A percentile compares a stretch with the other conserved stretches of the same genome.
Evolutionary conservation across 768 basidiomycete genomes (phyloP).

Genomic region (Mycena haematopus): DNA sequence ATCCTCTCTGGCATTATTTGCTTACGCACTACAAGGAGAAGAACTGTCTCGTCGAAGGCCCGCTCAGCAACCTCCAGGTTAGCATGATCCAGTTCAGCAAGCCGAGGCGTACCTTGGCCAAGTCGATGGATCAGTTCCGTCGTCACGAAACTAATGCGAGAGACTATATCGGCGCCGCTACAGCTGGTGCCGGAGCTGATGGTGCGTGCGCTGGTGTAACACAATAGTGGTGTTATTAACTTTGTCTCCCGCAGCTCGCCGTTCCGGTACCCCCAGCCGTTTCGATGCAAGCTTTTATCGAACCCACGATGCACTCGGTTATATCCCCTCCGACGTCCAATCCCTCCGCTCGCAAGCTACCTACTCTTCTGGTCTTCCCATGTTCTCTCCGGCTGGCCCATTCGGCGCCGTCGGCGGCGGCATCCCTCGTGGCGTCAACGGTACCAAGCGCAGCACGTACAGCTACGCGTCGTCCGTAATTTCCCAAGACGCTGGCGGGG

Average conservation of each 20-base stretch:
- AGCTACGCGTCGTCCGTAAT: slow-evolving; percentile 92
- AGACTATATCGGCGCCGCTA: slow-evolving; percentile 64
- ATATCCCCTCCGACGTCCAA: slow-evolving; percentile 95
- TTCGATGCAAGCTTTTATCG: slow-evolving; percentile 97
- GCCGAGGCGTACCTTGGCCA: slow-evolving; percentile 86
- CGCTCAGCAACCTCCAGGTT: slow-evolving; percentile 92
- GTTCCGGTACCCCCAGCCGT: slow-evolving; percentile 90
- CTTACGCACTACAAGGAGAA: slow-evolving; percentile 99
- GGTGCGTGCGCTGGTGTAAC: slow-evolving; percentile 42
- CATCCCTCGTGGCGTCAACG: slow-evolving; percentile 65
- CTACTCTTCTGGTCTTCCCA: slow-evolving; percentile 89
- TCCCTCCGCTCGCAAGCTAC: slow-evolving; percentile 97
- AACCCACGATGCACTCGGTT: slow-evolving; percentile 90
- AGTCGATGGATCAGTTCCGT: slow-evolving; percentile 92
- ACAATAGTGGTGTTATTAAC: background rate
- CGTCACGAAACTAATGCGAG: slow-evolving; percentile 91
- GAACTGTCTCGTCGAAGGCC: slow-evolving; percentile 91
- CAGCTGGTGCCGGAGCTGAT: slow-evolving; percentile 49
- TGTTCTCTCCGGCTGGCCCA: slow-evolving; percentile 75
- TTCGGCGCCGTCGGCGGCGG: slow-evolving; percentile 62
- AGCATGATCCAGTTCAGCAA: slow-evolving; percentile 99
- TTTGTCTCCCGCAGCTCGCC: slow-evolving; percentile 50
- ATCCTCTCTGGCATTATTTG: slow-evolving; percentile 97
- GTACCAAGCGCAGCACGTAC: slow-evolving; percentile 78
- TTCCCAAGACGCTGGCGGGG: slow-evolving; percentile 86